Conservation (phyloP, 768 basidiomycete species). For the Lentinula detonsa region DNA sequence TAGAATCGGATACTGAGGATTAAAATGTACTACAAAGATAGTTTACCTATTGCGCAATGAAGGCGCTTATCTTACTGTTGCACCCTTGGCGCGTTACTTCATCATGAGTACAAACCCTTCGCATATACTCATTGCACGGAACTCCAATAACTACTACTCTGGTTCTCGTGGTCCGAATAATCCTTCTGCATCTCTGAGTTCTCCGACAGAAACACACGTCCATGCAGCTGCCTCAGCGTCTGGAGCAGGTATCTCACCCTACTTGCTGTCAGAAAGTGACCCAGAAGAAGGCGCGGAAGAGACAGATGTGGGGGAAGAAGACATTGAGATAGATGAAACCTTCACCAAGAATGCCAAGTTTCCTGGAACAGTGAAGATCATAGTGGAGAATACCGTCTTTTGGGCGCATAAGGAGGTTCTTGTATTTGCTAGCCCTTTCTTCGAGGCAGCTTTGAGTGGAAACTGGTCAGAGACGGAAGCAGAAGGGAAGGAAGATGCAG, state of each 20-base stretch:
- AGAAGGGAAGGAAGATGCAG: not conserved
- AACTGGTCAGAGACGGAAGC: conserved; percentile 89
- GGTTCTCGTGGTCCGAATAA: conserved; percentile 65
- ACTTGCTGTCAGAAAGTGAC: conserved; percentile 74
- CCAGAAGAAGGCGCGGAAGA: conserved; percentile 65
- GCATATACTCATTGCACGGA: conserved; percentile 84
- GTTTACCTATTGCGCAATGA: not conserved
- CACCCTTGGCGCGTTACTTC: not conserved
- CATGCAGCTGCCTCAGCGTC: conserved; percentile 82
- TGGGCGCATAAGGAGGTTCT: conserved; percentile 94
- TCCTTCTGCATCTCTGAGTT: conserved; percentile 74
- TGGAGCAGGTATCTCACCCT: conserved; percentile 71
- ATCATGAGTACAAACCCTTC: conserved; percentile 71
- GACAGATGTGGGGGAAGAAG: conserved; percentile 58
- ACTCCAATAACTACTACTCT: conserved; percentile 18
- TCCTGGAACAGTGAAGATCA: conserved; percentile 86
- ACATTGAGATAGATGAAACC: conserved; percentile 76
- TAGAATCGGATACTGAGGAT: not conserved
- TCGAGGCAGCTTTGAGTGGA: conserved; percentile 85
- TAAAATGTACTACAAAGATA: not conserved
- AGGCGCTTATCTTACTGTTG: not conserved
- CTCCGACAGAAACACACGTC: conserved; percentile 84
- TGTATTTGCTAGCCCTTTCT: conserved; percentile 92
- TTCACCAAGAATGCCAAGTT: conserved; percentile 64
- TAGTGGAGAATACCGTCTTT: conserved; percentile 85